phyloP scores from a whole-genome alignment of 768 basidiomycete genomes.

The Boletus rubroflammeus region DNA sequence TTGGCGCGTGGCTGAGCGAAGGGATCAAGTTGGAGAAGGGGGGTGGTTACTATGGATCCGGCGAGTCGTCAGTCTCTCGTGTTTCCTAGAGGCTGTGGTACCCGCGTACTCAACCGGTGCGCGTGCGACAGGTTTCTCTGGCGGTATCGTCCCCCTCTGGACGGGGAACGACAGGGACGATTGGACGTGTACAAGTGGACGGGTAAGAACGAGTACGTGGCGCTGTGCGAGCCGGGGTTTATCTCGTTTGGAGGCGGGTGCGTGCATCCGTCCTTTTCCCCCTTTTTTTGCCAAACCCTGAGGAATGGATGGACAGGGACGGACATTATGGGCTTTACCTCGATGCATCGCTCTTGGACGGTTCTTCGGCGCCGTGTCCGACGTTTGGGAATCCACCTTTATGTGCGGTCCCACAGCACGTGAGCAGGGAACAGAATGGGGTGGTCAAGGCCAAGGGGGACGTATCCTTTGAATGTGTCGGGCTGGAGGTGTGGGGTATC shows the following conservation, averaged over 20 bases:
- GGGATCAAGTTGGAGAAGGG: conserved; percentile 51
- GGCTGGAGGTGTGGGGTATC: conserved; percentile 87
- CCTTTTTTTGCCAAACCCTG: neutral
- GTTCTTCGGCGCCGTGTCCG: conserved; percentile 79
- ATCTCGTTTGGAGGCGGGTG: conserved; percentile 93
- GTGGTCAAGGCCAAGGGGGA: conserved; percentile 34
- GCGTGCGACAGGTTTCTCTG: conserved; percentile 67
- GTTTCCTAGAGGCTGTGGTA: neutral
- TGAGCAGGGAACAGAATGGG: conserved; percentile 15
- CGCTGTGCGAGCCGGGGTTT: conserved; percentile 75
- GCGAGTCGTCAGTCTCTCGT: conserved; percentile 54
- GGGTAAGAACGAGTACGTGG: conserved; percentile 86
- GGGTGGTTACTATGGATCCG: conserved; percentile 78
- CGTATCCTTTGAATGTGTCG: conserved; percentile 84
- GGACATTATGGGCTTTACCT: conserved; percentile 88
- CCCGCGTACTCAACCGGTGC: neutral
- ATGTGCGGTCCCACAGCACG: conserved; percentile 39
- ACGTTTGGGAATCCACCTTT: conserved; percentile 87
- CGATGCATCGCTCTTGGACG: conserved; percentile 74
- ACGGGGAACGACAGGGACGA: conserved; percentile 22
- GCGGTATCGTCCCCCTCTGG: conserved; percentile 43
- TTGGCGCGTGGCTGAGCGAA: conserved; percentile 85
- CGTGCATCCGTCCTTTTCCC: conserved; percentile 20
- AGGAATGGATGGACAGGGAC: conserved; percentile 45
- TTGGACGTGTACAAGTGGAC: conserved; percentile 78